phyloP scores from a whole-genome alignment of 768 basidiomycete species.

The Gloeophyllum trabeum region DNA sequence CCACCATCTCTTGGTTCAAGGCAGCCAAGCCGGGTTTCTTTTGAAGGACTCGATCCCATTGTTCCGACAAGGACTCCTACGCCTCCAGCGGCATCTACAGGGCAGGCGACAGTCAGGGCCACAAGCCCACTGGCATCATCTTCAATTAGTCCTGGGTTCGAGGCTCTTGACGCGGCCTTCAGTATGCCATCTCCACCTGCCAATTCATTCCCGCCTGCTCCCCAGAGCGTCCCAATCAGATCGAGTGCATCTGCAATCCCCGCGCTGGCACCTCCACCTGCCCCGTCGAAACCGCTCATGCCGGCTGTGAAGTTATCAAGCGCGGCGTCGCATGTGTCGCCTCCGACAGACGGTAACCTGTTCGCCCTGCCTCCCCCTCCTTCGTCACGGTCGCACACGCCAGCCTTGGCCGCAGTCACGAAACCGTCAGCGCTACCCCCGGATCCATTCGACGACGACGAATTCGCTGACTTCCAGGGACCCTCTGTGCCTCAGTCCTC shows the following conservation, averaged over 20 bases:
- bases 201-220: no score
- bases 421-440: slow-evolving; percentile 4
- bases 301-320: slow-evolving; percentile 7
- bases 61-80: no score
- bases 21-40: no score
- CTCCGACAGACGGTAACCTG: no score
- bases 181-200: not conserved
- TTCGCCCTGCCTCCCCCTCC: not conserved
- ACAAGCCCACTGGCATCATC: no score
- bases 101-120: not conserved
- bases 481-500: slow-evolving; percentile 8
- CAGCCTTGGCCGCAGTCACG: slow-evolving; percentile 1
- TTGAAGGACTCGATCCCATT: no score
- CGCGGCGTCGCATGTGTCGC: no score
- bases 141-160: no score
- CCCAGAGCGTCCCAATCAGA: no score
- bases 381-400: no score
- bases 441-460: slow-evolving; percentile 11
- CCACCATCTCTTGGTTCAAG: not conserved
- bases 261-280: slow-evolving; percentile 6
- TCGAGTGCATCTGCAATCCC: slow-evolving; percentile 4
- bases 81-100: not conserved
- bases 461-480: slow-evolving; percentile 18
- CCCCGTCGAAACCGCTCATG: slow-evolving; percentile 6
- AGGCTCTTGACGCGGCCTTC: not conserved